phyloP scores from a whole-genome alignment of 345 rosid genomes.

The Adansonia digitata region DNA sequence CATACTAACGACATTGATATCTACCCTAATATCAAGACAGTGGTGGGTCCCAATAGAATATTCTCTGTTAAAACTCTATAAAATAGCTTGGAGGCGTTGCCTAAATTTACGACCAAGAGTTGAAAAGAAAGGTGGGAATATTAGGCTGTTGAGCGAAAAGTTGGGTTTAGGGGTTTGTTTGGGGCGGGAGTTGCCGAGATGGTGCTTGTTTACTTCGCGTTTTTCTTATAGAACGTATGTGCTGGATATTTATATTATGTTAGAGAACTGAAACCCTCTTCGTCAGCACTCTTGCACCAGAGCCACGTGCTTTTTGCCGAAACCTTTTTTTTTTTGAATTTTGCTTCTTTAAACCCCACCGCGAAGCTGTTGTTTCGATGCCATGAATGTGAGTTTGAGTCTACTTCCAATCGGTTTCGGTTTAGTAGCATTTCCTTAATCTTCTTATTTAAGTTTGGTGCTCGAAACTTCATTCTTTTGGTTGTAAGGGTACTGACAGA shows the following conservation, averaged over 20 bases:
- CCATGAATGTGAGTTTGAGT: not conserved
- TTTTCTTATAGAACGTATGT: too few species aligned
- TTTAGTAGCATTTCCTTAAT: not conserved
- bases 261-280: too few species aligned
- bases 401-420: not conserved
- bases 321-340: not conserved
- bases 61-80: too few species aligned
- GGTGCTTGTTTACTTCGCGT: too few species aligned
- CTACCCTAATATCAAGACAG: too few species aligned
- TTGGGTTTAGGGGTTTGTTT: not conserved
- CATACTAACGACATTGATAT: too few species aligned
- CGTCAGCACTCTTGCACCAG: not conserved
- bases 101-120: not conserved
- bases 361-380: not conserved
- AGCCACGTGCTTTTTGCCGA: conserved; percentile 11
- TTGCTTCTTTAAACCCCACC: not conserved
- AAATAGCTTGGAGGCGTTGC: too few species aligned
- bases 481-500: not conserved
- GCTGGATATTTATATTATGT: too few species aligned
- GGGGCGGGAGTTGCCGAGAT: too few species aligned
- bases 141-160: too few species aligned
- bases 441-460: conserved; percentile 15
- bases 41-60: not conserved
- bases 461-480: conserved; percentile 8
- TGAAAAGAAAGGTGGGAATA: not conserved